Conservation (phyloP, 352 stramenopile species). For the Phytophthora boehmeriae region DNA sequence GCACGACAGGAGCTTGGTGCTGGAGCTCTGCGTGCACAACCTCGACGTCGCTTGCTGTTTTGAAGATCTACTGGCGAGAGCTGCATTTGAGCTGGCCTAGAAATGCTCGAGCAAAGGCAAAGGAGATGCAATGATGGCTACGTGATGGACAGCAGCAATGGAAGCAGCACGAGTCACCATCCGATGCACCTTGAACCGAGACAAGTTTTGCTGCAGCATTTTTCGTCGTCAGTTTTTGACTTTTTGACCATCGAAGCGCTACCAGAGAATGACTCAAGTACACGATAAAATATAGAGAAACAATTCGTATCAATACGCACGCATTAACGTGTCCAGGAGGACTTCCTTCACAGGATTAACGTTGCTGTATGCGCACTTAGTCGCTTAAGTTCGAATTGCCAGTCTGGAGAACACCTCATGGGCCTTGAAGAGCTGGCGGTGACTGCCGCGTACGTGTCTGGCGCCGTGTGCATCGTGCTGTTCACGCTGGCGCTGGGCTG, state of each 20-base stretch:
- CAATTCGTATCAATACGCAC: slow-evolving; percentile 23
- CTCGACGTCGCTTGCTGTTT: slow-evolving; percentile 46
- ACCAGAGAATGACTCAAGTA: not conserved
- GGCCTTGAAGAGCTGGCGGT: slow-evolving; percentile 55
- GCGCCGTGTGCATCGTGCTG: slow-evolving; percentile 83
- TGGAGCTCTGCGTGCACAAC: slow-evolving; percentile 23
- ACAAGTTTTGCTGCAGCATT: slow-evolving; percentile 3
- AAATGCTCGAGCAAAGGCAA: slow-evolving; percentile 5
- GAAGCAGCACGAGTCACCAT: not conserved
- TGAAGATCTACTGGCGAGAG: slow-evolving; percentile 19
- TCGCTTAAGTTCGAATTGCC: slow-evolving; percentile 25
- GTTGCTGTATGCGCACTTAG: slow-evolving; percentile 28
- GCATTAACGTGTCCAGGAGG: not conserved
- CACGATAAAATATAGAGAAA: slow-evolving; percentile 36
- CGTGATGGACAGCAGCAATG: not conserved
- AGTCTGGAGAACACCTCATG: slow-evolving; percentile 31
- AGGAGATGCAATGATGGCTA: not conserved
- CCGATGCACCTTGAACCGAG: slow-evolving; percentile 16
- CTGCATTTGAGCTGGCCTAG: not conserved
- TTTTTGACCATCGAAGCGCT: slow-evolving; percentile 12
- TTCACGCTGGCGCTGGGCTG: slow-evolving; percentile 75
- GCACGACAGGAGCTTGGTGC: slow-evolving; percentile 11
- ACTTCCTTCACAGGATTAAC: not conserved
- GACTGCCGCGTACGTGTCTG: slow-evolving; percentile 72
- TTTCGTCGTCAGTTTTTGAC: slow-evolving; percentile 21